Base-by-base conservation (phyloP, 1,284 basidiomycete species). In the Tilletiaria anomala region DNA sequence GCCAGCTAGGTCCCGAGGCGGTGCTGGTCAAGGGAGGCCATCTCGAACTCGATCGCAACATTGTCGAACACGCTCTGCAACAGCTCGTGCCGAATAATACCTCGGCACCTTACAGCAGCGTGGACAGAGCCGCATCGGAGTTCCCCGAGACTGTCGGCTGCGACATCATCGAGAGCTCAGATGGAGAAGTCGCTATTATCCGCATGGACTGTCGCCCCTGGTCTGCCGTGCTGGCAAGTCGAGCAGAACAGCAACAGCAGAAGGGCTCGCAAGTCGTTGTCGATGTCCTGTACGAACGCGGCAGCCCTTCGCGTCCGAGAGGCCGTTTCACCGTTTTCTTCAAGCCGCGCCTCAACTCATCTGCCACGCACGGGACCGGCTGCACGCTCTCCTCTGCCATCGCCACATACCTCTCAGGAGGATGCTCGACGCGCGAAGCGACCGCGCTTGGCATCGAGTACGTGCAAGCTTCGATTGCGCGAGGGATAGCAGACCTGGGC, bases 11-110 rank as follows among this genome's bases (percentile, higher is more conserved):
- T 0, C 67, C 75, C 0, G 62, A 70, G 3, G 76, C 78, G 0
- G 79, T 86, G 0, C 73, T 94, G 2, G 68, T 94, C 47, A 96
- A 94, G 63, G 89, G 89, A 6, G 89, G 89, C 0, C 89, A 94
- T 60, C 59, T 83, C n/a, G 10, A 29, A 29, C 10, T 29, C 26
- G 26, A 29, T 29, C 10, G 26, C n/a, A 8, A 8, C 10, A 29
- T 29, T 8, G 26, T 8, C 26, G 10, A 29, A n/a, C n/a, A n/a
- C n/a, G n/a, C n/a, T n/a, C n/a, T n/a, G n/a, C n/a, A n/a, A n/a
- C n/a, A n/a, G n/a, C n/a, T n/a, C n/a, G n/a, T n/a, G n/a, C n/a
- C n/a, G n/a, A n/a, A n/a, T n/a, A n/a, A n/a, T n/a, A n/a, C n/a
- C n/a, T n/a, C n/a, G n/a, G n/a, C n/a, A n/a, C n/a, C n/a, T n/a